Conservation (phyloP, 1,284 basidiomycete genomes). For the Ceratobasidium sp. region DNA sequence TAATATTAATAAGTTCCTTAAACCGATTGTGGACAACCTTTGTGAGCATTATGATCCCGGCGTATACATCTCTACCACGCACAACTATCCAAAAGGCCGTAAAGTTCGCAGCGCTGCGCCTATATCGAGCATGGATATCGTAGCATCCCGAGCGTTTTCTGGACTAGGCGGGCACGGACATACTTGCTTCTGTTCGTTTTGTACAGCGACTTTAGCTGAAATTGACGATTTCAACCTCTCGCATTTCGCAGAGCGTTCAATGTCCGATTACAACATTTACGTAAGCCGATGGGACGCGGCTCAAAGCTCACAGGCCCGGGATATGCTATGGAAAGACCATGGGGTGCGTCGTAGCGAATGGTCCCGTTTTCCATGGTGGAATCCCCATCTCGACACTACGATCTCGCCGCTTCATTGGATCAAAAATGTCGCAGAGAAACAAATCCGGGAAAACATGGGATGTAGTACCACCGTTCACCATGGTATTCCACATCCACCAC, state of each 20-base stretch:
- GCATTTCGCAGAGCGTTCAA: neutral
- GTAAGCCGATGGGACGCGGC: neutral
- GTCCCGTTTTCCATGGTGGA: neutral
- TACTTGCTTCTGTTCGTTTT: neutral
- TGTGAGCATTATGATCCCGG: conserved; percentile 56
- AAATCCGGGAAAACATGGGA: too few species aligned
- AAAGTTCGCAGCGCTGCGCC: neutral
- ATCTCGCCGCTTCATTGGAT: conserved; percentile 1
- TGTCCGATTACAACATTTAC: neutral
- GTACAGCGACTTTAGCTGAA: neutral
- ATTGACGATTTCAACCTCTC: neutral
- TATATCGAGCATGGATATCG: neutral
- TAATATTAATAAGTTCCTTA: conserved; percentile 57
- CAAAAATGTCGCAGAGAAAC: too few species aligned
- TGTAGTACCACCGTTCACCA: neutral
- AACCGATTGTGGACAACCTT: conserved; percentile 56
- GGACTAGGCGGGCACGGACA: neutral
- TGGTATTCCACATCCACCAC: neutral
- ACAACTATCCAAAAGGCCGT: conserved; percentile 15
- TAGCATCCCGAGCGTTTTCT: neutral
- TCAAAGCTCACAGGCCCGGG: neutral
- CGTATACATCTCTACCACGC: conserved; percentile 50
- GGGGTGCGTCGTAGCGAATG: neutral
- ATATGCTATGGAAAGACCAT: neutral
- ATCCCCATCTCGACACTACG: neutral